Conservation (phyloP, 139 green algal genomes). For the Chlorella sp. region DNA sequence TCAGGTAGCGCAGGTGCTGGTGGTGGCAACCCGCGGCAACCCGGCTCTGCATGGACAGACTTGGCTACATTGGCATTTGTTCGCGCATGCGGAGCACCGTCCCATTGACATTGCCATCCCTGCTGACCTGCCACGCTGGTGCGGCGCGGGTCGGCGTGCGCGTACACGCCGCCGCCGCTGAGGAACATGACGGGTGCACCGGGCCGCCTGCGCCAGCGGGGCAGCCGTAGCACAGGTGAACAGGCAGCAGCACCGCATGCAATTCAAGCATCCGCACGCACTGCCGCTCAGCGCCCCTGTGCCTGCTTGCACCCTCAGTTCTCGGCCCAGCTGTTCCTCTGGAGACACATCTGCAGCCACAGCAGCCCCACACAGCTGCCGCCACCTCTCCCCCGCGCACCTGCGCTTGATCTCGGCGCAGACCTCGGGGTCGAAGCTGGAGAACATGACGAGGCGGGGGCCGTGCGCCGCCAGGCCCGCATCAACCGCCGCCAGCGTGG, state of each 20-base stretch:
- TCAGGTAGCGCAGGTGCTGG: too few relatives aligned
- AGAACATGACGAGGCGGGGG: conserved; percentile 69
- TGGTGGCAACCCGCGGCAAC: too few relatives aligned
- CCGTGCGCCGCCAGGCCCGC: neutral
- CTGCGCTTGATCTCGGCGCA: conserved; percentile 56
- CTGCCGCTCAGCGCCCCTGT: too few relatives aligned
- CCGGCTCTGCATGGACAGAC: too few relatives aligned
- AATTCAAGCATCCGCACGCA: too few relatives aligned
- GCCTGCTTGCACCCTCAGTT: too few relatives aligned
- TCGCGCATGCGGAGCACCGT: too few relatives aligned
- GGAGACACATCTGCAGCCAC: neutral
- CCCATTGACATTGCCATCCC: too few relatives aligned
- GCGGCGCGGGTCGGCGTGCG: conserved; percentile 72
- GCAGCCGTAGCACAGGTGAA: too few relatives aligned
- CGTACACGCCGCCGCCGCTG: conserved; percentile 60
- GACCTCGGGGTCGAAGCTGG: conserved; percentile 88
- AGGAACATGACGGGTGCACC: conserved; percentile 81
- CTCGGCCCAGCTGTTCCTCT: too few relatives aligned
- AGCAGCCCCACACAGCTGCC: neutral
- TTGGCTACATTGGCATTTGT: too few relatives aligned
- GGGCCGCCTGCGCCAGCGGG: conserved; percentile 35
- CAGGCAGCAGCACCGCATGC: neutral
- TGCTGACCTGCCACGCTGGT: conserved; percentile 54
- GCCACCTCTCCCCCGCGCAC: neutral
- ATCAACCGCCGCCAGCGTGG: conserved; percentile 46